Evolutionary conservation across 1,284 basidiomycete genomes (phyloP), one percentile per base, ranked within the genome.

Genomic region (Fomitiporia mediterranea): DNA sequence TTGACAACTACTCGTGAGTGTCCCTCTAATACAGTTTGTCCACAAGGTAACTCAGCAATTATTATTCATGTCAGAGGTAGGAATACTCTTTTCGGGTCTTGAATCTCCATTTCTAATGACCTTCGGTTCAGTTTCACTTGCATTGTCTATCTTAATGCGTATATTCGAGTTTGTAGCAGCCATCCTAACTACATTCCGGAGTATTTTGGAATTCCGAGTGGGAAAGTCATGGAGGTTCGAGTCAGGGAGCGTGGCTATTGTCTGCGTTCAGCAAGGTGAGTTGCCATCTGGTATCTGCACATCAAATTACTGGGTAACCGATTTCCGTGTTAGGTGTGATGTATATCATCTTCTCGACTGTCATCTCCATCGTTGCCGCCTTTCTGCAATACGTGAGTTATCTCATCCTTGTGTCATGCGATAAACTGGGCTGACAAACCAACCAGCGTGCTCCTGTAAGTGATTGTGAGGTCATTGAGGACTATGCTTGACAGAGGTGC

Each of bases 61-160:
- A 8, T 27, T 11, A 13, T 23, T 27, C 8, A 27, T 11, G 19
- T 15, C 28, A 25, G 44, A 15, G 44, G 19, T 47, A 17, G n/a
- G 15, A 2, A 47, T 9, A 9, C 42, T 32, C 28, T 32, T 47
- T 25, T 15, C 47, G 9, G 27, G 30, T 11, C 28, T 32, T 19
- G 47, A 25, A 25, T 7, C 15, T 49, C 7, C 47, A 11, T 3
- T 49, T 21, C 47, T 49, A 32, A 37, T 21, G 8, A 2, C 15
- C n/a, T 17, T 49, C 28, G n/a, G n/a, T n/a, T n/a, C n/a, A n/a
- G n/a, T n/a, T n/a, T n/a, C n/a, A n/a, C n/a, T n/a, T n/a, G n/a
- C n/a, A n/a, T n/a, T 72, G 9, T 65, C 68, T 1, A 66, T 69
- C 48, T 58, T 70, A 19, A 66, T 68, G 59, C 61, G 62, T 27